phyloP scores from a whole-genome alignment of 768 basidiomycete species.

The Pleurotus eryngii region DNA sequence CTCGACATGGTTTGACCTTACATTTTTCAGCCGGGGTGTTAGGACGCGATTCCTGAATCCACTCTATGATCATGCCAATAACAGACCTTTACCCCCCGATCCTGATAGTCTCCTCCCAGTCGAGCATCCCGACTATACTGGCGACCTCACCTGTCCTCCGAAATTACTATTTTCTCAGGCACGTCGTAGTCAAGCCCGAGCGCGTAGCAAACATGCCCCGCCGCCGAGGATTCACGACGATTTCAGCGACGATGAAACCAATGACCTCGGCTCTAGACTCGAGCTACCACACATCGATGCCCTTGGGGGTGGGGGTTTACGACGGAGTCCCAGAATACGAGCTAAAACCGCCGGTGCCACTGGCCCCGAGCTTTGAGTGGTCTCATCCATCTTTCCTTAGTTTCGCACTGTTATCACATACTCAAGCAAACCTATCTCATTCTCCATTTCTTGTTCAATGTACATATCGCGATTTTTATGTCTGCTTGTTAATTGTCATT shows the following conservation, averaged over 20 bases:
- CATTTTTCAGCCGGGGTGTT: slow-evolving; percentile 1
- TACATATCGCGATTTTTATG: not conserved
- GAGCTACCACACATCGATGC: not conserved
- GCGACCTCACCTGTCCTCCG: slow-evolving; percentile 4
- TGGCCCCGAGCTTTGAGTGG: not conserved
- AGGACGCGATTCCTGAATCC: slow-evolving; percentile 2
- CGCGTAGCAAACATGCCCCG: not conserved
- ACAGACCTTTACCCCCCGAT: not conserved
- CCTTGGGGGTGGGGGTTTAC: not conserved
- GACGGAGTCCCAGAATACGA: not conserved
- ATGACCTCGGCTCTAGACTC: not conserved
- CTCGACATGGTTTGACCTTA: not conserved
- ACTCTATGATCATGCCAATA: slow-evolving; percentile 2
- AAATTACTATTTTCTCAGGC: slow-evolving; percentile 5
- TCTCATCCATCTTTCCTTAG: not conserved
- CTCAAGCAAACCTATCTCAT: not conserved
- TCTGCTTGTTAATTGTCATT: not conserved
- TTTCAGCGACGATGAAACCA: slow-evolving; percentile 2
- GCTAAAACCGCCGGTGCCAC: not conserved
- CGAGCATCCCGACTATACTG: slow-evolving; percentile 3
- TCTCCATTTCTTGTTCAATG: not conserved
- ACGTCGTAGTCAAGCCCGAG: not conserved
- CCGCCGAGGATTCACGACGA: not conserved
- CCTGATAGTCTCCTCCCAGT: slow-evolving; percentile 4
- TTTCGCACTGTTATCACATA: not conserved